Evolutionary conservation across 2,329 filamentous ascomycete genomes (phyloP).

Genomic region (Trichophyton simii): DNA sequence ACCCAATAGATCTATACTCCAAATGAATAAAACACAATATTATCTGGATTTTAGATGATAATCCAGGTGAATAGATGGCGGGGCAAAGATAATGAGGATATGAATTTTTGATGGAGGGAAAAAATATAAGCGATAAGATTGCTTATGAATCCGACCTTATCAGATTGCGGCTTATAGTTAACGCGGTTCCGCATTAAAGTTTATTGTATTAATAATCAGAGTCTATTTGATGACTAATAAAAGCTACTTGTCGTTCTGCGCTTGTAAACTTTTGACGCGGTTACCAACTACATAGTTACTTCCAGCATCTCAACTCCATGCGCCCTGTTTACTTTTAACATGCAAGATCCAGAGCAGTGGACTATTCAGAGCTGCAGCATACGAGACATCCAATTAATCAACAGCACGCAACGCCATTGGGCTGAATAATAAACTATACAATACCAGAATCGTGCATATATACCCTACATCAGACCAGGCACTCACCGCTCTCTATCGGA

Average conservation of each 20-base stretch:
- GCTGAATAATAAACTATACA: not conserved
- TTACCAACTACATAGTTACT: not conserved
- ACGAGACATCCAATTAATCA: no score
- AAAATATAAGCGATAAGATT: not conserved
- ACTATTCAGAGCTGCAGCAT: not conserved
- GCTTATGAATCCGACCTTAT: not conserved
- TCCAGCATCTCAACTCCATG: not conserved
- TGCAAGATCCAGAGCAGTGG: no score
- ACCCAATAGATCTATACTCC: not conserved
- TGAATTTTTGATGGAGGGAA: not conserved
- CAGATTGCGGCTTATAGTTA: not conserved
- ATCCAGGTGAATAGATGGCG: not conserved
- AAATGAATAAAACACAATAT: not conserved
- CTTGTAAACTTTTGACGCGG: no score
- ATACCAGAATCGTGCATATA: not conserved
- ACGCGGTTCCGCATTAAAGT: no score
- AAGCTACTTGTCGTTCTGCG: no score
- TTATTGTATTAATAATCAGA: no score
- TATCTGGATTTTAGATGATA: not conserved
- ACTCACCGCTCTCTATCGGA: not conserved
- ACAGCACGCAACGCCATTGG: not conserved
- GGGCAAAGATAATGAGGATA: not conserved
- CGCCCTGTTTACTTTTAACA: no score
- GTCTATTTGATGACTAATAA: no score
- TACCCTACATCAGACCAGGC: not conserved